Evolutionary conservation across 1,284 basidiomycete genomes (phyloP), one percentile per base, ranked within the genome.

Genomic region (Leccinum fallax): DNA sequence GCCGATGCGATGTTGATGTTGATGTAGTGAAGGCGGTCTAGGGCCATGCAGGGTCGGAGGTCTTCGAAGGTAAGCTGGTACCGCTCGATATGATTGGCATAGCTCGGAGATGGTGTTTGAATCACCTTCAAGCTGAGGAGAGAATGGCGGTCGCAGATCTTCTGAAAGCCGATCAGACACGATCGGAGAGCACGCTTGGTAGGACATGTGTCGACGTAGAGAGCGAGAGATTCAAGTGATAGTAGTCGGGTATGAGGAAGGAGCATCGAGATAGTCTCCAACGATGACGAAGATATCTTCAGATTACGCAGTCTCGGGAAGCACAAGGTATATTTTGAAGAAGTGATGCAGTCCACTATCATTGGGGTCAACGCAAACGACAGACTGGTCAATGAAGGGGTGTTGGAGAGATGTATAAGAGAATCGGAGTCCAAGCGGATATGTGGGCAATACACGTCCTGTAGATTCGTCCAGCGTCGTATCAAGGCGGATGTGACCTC

Each of bases 381-480:
- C 15, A 71, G 36, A 54, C 16, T 26, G 4, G 28, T 61, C 60
- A 68, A 30, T 40, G 61, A 58, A 21, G 58, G 53, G 5, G 60
- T 65, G 36, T 32, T 21, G 21, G 69, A 65, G 16, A 71, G 61
- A 51, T 71, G 69, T 16, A 9, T 19, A 1, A 68, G 53, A 8
- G 65, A 38, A 40, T 67, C 65, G n/a, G 52, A 15, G 30, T 69
- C 58, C 53, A 68, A 43, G 48, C 13, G 46, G 38, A 65, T 32
- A 34, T 61, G 34, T 26, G 65, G 67, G 54, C 65, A 71, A 48
- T 65, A 53, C 1, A 68, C 24, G 10, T 56, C 63, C 26, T 57
- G 69, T 11, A 71, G 59, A 59, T 55, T 65, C 30, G 61, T 60
- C 69, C 67, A 69, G 26, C 57, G 59, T 32, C 61, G 19, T 24